Evolutionary conservation across 2,329 filamentous ascomycete species (phyloP).

Genomic region (Gaeumannomyces tritici): DNA sequence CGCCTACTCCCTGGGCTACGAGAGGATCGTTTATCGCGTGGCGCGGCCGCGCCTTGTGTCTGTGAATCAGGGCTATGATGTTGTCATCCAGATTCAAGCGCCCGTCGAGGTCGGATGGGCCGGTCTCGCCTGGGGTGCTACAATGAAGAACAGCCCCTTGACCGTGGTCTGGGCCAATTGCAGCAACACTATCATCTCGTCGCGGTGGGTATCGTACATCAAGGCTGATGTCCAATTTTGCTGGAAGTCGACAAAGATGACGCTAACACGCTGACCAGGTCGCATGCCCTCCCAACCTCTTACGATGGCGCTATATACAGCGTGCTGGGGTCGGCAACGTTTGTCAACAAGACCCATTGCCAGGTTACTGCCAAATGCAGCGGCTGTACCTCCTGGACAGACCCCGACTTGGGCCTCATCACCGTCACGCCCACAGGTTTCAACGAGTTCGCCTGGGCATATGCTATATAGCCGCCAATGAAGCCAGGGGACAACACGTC

Average conservation of each 20-base stretch:
- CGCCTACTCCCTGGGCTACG: conserved; percentile 5
- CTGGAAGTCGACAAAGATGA: too few species aligned
- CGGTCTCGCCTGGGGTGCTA: conserved; percentile 28
- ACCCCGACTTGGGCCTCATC: not conserved
- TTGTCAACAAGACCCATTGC: conserved; percentile 28
- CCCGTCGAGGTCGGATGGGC: conserved; percentile 30
- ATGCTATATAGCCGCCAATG: not conserved
- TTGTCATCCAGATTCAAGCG: conserved; percentile 26
- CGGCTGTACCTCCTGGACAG: conserved; percentile 22
- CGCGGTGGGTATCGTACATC: conserved; percentile 25
- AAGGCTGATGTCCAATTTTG: too few species aligned
- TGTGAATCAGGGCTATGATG: conserved; percentile 20
- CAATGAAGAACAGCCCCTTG: conserved; percentile 30
- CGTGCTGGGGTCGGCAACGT: conserved; percentile 24
- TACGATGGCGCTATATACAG: conserved; percentile 19
- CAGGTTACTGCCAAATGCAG: conserved; percentile 27
- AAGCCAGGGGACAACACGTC: not conserved
- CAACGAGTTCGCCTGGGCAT: not conserved
- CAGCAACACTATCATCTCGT: conserved; percentile 19
- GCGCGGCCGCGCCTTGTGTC: conserved; percentile 20
- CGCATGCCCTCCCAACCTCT: conserved; percentile 20
- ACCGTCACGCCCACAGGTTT: not conserved
- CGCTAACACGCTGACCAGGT: conserved; percentile 3
- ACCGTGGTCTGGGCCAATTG: conserved; percentile 28
- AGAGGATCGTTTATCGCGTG: conserved; percentile 11